Conservation (phyloP, 176 grass and related monocot genomes). For the Hyparrhenia diplandra region DNA sequence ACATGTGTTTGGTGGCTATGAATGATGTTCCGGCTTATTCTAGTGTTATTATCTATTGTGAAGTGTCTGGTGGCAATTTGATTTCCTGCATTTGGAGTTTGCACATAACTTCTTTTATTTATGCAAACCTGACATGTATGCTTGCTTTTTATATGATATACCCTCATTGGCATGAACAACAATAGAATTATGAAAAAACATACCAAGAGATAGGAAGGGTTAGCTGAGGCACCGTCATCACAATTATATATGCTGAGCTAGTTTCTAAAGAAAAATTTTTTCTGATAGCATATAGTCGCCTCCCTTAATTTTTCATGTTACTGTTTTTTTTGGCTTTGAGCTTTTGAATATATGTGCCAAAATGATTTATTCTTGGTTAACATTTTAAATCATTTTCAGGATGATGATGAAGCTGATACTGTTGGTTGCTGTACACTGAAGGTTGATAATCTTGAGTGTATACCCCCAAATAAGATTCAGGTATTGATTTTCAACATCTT, state of each 20-base stretch:
- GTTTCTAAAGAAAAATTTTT: not conserved
- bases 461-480: slow-evolving; percentile 87
- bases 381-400: slow-evolving; percentile 47
- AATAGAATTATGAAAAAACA: not conserved
- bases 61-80: not conserved
- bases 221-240: not conserved
- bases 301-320: not conserved
- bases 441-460: slow-evolving; percentile 85
- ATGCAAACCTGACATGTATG: not conserved
- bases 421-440: slow-evolving; percentile 95
- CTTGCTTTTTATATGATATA: not conserved
- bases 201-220: not conserved
- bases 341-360: slow-evolving; percentile 13
- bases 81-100: not conserved
- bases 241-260: not conserved
- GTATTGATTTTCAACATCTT: slow-evolving; percentile 37
- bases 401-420: slow-evolving; percentile 98
- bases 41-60: not conserved
- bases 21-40: not conserved
- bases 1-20: not conserved
- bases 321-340: slow-evolving; percentile 1
- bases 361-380: not conserved
- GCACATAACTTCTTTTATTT: not conserved
- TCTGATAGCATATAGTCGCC: not conserved
- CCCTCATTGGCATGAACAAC: not conserved